Conservation (phyloP, 306 rosid species). For the Clitoria ternatea region DNA sequence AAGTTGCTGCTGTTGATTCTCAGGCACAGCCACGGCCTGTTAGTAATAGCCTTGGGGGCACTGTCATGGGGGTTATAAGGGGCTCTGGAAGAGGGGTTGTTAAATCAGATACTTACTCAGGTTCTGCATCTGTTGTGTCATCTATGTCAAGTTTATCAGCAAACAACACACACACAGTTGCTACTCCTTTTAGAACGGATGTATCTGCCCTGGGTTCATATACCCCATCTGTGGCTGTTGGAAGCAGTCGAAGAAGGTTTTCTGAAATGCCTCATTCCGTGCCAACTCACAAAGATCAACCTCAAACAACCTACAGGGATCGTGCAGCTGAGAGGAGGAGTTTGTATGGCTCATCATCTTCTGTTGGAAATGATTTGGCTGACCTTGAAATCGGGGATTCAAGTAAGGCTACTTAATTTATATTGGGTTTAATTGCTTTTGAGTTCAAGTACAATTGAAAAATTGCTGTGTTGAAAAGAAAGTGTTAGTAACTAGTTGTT, state of each 20-base stretch:
- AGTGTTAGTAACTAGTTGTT: conserved; percentile 2
- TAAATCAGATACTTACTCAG: conserved; percentile 63
- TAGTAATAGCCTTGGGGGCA: conserved; percentile 85
- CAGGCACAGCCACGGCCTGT: conserved; percentile 68
- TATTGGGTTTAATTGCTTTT: conserved; percentile 15
- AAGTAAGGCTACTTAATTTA: conserved; percentile 61
- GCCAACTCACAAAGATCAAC: conserved; percentile 65
- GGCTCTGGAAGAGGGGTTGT: conserved; percentile 82
- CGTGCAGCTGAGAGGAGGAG: conserved; percentile 98
- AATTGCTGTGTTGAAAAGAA: not conserved
- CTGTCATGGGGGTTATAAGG: conserved; percentile 92
- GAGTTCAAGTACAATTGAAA: conserved; percentile 21
- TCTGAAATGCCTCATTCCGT: conserved; percentile 85
- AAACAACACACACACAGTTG: conserved; percentile 41
- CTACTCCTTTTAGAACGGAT: conserved; percentile 78
- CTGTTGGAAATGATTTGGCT: conserved; percentile 55
- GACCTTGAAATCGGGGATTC: conserved; percentile 64
- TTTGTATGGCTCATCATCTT: conserved; percentile 81
- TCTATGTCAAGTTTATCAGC: conserved; percentile 30
- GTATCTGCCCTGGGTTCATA: conserved; percentile 82
- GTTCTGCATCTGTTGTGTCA: conserved; percentile 40
- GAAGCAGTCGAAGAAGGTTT: conserved; percentile 80
- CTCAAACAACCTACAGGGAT: conserved; percentile 78
- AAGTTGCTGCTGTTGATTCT: conserved; percentile 46
- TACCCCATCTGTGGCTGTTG: conserved; percentile 50